Percentiles rank a stretch among this genome's conserved stretches.
Evolutionary conservation across 176 grass and related monocot genomes (phyloP).

Genomic region (Ananas comosus): DNA sequence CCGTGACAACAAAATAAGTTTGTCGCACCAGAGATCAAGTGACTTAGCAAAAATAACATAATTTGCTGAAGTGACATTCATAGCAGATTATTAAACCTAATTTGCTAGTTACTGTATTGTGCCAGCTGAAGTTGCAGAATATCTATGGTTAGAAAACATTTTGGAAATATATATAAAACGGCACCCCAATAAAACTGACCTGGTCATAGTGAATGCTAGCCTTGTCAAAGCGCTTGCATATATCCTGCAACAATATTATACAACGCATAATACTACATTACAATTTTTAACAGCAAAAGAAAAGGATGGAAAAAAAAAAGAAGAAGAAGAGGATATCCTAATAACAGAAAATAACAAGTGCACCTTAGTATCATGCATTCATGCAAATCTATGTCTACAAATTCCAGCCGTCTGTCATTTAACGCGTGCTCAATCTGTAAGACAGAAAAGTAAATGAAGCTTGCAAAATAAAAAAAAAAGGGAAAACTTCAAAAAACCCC

Average conservation of each 20-base stretch:
- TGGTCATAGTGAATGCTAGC: constrained; percentile 95
- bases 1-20: too few relatives aligned
- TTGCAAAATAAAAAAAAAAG: background rate
- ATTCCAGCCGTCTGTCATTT: constrained; percentile 91
- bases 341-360: background rate
- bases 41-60: too few relatives aligned
- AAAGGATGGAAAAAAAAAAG: too few relatives aligned
- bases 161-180: background rate
- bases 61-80: too few relatives aligned
- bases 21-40: too few relatives aligned
- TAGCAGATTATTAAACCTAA: too few relatives aligned
- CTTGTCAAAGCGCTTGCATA: constrained; percentile 90
- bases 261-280: constrained; percentile 18
- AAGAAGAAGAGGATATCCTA: background rate
- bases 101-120: too few relatives aligned
- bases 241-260: constrained; percentile 51
- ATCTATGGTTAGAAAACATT: too few relatives aligned
- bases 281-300: constrained; percentile 17
- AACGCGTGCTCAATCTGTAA: constrained; percentile 83
- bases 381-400: constrained; percentile 92
- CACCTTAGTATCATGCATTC: constrained; percentile 98
- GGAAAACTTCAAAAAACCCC: too few relatives aligned
- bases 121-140: too few relatives aligned
- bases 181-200: constrained; percentile 30
- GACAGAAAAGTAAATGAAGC: background rate